Percentiles rank a stretch among this genome's conserved stretches.
These are phyloP conservation scores for Phytophthora crassamura DNA, from an alignment of 352 stramenopile species.

Conservation along the genomic window DNA sequence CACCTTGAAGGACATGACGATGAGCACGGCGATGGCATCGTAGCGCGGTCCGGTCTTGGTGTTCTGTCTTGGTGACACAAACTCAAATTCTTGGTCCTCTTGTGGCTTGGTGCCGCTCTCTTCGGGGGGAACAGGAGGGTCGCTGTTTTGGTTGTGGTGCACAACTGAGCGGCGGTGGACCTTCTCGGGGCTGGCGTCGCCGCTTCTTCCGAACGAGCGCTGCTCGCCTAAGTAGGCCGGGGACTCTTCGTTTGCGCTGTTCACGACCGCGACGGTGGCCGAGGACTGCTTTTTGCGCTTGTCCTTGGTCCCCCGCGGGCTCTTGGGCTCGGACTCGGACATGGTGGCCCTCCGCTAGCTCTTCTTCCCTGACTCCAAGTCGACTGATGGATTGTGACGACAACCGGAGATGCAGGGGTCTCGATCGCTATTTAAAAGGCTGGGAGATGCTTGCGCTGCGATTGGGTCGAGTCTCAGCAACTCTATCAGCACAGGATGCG, in stretches of 20 bases:
- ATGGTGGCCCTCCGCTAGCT: conserved; percentile 14
- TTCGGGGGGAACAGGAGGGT: neutral
- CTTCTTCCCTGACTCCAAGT: neutral
- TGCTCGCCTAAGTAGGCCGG: conserved; percentile 26
- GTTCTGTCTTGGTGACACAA: conserved; percentile 27
- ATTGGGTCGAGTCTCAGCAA: conserved; percentile 11
- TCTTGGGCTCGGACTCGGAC: conserved; percentile 37
- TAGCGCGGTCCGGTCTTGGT: conserved; percentile 27
- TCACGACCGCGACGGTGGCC: conserved; percentile 40
- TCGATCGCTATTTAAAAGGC: conserved; percentile 18
- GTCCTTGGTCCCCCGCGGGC: conserved; percentile 32
- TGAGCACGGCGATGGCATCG: conserved; percentile 38
- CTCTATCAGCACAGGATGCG: conserved; percentile 11
- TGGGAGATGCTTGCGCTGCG: neutral
- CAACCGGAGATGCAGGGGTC: neutral
- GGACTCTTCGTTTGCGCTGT: conserved; percentile 30
- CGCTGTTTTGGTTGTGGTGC: conserved; percentile 16
- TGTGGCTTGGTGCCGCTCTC: conserved; percentile 23
- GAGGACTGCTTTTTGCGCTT: conserved; percentile 45
- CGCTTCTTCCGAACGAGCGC: conserved; percentile 31
- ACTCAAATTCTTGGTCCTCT: conserved; percentile 35
- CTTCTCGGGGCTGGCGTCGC: conserved; percentile 19
- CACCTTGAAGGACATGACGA: conserved; percentile 51
- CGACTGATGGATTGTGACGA: conserved; percentile 30
- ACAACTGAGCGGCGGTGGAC: conserved; percentile 24